Percentiles rank a stretch among this genome's conserved stretches.
These are phyloP conservation scores for Pythium oligandrum DNA, from an alignment of 352 stramenopile species.

Conservation along the genomic window DNA sequence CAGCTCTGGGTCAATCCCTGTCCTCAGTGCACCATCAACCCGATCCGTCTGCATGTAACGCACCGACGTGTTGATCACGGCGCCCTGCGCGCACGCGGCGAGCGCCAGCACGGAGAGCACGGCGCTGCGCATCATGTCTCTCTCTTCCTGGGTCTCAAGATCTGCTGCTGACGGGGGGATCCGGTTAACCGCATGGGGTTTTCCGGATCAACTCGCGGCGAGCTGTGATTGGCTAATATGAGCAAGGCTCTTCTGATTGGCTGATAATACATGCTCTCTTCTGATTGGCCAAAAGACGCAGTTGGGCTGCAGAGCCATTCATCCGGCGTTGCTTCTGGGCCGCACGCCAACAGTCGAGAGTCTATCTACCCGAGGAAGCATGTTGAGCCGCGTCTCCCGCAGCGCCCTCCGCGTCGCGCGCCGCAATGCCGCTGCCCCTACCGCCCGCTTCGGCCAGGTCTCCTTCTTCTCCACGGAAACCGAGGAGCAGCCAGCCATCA, in stretches of 20 bases:
- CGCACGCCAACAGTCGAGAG: neutral
- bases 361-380: slow-evolving; percentile 20
- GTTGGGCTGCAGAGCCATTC: slow-evolving; percentile 27
- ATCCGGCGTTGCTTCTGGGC: slow-evolving; percentile 8
- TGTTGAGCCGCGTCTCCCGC: slow-evolving; percentile 72
- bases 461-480: slow-evolving; percentile 50
- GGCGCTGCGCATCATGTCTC: slow-evolving; percentile 12
- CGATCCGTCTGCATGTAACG: slow-evolving; percentile 6
- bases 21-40: neutral
- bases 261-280: neutral
- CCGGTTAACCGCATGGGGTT: slow-evolving; percentile 10
- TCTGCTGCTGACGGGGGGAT: slow-evolving; percentile 6
- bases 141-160: slow-evolving; percentile 10
- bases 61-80: slow-evolving; percentile 76
- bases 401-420: slow-evolving; percentile 54
- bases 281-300: slow-evolving; percentile 15
- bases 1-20: neutral
- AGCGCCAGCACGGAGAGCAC: slow-evolving; percentile 28
- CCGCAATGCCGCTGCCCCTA: slow-evolving; percentile 28
- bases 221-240: slow-evolving; percentile 17
- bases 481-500: slow-evolving; percentile 33
- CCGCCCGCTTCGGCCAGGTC: slow-evolving; percentile 44
- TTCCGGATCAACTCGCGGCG: slow-evolving; percentile 4
- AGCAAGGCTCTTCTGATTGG: neutral
- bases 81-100: slow-evolving; percentile 27